phyloP scores from a whole-genome alignment of 257 asterid genomes.

The Solanum phureja region DNA sequence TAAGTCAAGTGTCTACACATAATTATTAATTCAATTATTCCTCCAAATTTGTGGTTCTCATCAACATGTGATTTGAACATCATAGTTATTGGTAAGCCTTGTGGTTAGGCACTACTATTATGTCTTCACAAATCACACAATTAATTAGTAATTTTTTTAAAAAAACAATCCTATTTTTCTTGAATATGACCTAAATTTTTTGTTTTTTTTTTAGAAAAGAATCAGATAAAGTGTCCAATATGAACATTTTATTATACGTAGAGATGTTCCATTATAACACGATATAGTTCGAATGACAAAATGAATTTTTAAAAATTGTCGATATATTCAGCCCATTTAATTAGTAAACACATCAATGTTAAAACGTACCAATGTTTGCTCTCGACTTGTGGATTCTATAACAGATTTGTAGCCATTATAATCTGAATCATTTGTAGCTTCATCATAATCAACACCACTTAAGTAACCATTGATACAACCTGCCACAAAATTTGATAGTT shows the following conservation, averaged over 20 bases:
- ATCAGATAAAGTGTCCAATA: background rate
- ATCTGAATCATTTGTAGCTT: slow-evolving; percentile 29
- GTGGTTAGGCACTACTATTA: background rate
- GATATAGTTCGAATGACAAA: background rate
- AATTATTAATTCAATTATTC: background rate
- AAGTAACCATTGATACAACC: slow-evolving; percentile 33
- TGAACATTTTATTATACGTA: background rate
- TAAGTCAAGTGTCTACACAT: background rate
- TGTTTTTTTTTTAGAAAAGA: no score
- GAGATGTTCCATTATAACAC: background rate
- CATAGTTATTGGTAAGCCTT: background rate
- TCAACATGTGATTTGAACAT: background rate
- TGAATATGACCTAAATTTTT: background rate
- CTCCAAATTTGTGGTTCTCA: background rate
- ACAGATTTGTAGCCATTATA: slow-evolving; percentile 34
- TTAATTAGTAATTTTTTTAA: no score
- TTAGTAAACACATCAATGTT: background rate
- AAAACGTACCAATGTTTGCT: slow-evolving; percentile 26
- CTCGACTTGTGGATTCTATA: slow-evolving; percentile 28
- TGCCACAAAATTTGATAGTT: background rate
- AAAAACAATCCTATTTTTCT: background rate
- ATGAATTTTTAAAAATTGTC: background rate
- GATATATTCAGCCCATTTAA: no score
- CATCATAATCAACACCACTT: slow-evolving; percentile 22
- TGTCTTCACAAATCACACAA: background rate